Evolutionary conservation across 2,329 filamentous ascomycete genomes (phyloP).

Genomic region (Colletotrichum tanaceti): DNA sequence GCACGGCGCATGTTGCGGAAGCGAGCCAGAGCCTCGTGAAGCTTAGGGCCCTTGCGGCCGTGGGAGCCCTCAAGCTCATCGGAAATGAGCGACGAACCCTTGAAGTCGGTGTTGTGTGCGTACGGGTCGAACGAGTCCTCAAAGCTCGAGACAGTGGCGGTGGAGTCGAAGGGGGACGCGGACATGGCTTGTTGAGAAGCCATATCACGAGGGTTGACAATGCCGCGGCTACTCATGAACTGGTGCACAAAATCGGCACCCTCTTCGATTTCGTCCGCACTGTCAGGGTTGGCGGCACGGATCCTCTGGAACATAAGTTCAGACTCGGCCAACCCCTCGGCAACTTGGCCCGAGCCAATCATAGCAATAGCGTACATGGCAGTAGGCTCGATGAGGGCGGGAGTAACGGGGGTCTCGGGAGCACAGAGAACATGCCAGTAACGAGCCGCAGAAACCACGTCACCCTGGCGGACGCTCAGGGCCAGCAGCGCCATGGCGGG

Average conservation of each 20-base stretch:
- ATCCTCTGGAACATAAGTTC: conserved; percentile 90
- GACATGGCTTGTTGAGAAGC: conserved; percentile 56
- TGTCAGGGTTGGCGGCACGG: conserved; percentile 68
- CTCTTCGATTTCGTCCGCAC: conserved; percentile 87
- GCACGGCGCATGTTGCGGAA: conserved; percentile 94
- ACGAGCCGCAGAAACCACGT: conserved; percentile 79
- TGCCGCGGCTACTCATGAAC: conserved; percentile 68
- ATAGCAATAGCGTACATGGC: conserved; percentile 91
- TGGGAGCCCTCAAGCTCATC: conserved; percentile 87
- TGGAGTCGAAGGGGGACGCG: conserved; percentile 65
- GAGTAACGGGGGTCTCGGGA: conserved; percentile 68
- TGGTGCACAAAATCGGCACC: conserved; percentile 75
- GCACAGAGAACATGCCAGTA: conserved; percentile 83
- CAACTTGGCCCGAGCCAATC: conserved; percentile 84
- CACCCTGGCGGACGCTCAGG: conserved; percentile 84
- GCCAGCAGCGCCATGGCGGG: conserved; percentile 86
- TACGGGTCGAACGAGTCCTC: conserved; percentile 94
- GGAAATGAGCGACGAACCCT: conserved; percentile 89
- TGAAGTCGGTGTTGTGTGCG: conserved; percentile 89
- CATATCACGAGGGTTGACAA: conserved; percentile 66
- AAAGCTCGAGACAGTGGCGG: conserved; percentile 69
- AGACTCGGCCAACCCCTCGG: conserved; percentile 82
- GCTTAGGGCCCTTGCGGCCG: conserved; percentile 76
- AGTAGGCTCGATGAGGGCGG: conserved; percentile 83
- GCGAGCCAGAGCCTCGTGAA: conserved; percentile 83